Evolutionary conservation across 495 filamentous ascomycete species (phyloP).

Genomic region (Amphirosellinia nigrospora): DNA sequence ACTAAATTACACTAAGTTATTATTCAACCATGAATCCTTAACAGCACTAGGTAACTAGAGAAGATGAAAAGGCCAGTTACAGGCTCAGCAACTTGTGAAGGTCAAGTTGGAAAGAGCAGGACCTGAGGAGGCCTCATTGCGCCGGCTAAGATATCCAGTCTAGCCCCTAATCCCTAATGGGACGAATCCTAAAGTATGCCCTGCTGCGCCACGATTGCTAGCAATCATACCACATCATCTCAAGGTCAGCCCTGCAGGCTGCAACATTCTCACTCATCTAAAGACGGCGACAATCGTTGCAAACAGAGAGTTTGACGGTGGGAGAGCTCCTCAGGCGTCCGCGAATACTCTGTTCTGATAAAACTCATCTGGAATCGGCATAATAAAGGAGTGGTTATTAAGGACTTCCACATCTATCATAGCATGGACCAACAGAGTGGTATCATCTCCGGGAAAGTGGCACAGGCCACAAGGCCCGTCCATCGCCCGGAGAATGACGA

Average conservation of each 20-base stretch:
- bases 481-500: conserved; percentile 11
- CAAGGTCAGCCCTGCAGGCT: conserved; percentile 16
- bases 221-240: neutral
- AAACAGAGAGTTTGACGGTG: neutral
- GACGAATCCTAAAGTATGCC: neutral
- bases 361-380: neutral
- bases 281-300: neutral
- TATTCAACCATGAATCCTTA: too few relatives aligned
- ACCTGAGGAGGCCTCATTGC: conserved; percentile 10
- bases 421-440: conserved; percentile 15
- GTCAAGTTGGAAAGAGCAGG: neutral
- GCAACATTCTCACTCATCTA: conserved; percentile 18
- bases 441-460: conserved; percentile 11
- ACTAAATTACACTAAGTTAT: too few relatives aligned
- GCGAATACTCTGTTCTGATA: neutral
- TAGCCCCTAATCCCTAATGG: neutral
- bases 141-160: neutral
- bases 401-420: neutral
- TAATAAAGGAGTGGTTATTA: neutral
- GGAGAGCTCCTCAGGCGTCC: neutral
- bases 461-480: neutral
- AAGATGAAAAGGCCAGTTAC: neutral
- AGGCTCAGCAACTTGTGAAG: neutral
- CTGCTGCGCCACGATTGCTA: conserved; percentile 19
- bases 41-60: too few relatives aligned